Conservation (phyloP, 2,329 filamentous ascomycete species). For the Bisporella sp. region DNA sequence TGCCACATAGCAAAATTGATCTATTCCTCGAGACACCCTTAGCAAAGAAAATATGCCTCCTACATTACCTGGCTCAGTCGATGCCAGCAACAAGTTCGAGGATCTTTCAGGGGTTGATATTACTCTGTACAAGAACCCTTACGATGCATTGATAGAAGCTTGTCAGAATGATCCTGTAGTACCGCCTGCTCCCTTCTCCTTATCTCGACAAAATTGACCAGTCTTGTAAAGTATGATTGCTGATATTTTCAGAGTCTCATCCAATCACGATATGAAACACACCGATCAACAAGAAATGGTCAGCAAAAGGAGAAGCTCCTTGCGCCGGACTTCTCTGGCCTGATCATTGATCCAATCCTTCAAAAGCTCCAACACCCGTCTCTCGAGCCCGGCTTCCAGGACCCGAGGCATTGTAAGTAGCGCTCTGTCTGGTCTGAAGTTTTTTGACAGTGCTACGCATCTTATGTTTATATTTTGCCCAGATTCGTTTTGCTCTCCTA, state of each 20-base stretch:
- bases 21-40: too few relatives aligned
- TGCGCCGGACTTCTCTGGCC: slow-evolving; percentile 56
- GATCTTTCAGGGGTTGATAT: slow-evolving; percentile 27
- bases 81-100: slow-evolving; percentile 26
- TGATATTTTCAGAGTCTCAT: slow-evolving; percentile 16
- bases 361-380: slow-evolving; percentile 58
- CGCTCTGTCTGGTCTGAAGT: too few relatives aligned
- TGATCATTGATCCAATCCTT: slow-evolving; percentile 71
- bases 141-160: slow-evolving; percentile 28
- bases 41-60: slow-evolving; percentile 8
- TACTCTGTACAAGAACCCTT: slow-evolving; percentile 22
- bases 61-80: slow-evolving; percentile 14
- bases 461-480: too few relatives aligned
- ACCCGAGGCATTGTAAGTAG: slow-evolving; percentile 61
- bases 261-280: slow-evolving; percentile 52
- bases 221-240: background rate
- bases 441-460: too few relatives aligned
- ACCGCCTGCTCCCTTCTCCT: background rate
- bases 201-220: too few relatives aligned
- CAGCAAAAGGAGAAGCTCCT: slow-evolving; percentile 73
- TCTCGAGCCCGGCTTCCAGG: slow-evolving; percentile 61
- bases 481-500: too few relatives aligned
- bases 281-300: slow-evolving; percentile 67
- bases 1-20: too few relatives aligned
- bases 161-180: slow-evolving; percentile 25